Evolutionary conservation across 2,329 filamentous ascomycete species (phyloP).

Genomic region (Aspergillus brasiliensis): DNA sequence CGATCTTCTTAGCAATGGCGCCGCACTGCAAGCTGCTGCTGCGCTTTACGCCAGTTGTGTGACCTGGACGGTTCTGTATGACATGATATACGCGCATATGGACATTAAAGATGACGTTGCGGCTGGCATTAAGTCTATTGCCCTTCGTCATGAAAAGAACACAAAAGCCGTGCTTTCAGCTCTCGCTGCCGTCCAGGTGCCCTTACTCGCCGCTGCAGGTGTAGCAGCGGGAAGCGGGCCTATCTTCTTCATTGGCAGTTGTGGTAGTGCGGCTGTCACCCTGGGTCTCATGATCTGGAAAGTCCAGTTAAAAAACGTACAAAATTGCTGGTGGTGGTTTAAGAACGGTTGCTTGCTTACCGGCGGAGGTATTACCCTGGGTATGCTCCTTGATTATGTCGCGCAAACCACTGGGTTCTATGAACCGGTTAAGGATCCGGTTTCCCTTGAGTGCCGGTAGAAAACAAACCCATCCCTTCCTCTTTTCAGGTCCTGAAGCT

Average conservation of each 20-base stretch:
- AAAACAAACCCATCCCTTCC: not conserved
- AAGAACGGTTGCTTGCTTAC: constrained; percentile 64
- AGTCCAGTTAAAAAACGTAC: constrained; percentile 59
- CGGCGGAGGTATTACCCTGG: constrained; percentile 60
- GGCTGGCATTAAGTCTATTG: constrained; percentile 55
- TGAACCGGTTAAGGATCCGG: constrained; percentile 11
- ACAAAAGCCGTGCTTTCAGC: constrained; percentile 48
- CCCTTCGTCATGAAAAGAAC: constrained; percentile 51
- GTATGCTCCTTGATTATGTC: constrained; percentile 58
- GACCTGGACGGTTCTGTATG: constrained; percentile 53
- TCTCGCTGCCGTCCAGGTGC: constrained; percentile 44
- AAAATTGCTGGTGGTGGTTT: constrained; percentile 67
- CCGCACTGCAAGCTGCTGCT: constrained; percentile 40
- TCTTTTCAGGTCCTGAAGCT: not conserved
- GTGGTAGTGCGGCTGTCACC: constrained; percentile 58
- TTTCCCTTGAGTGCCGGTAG: not conserved
- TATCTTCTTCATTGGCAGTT: constrained; percentile 60
- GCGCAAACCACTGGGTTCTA: constrained; percentile 33
- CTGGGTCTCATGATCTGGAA: constrained; percentile 62
- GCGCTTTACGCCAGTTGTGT: constrained; percentile 51
- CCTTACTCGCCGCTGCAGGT: constrained; percentile 48
- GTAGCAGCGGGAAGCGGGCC: constrained; percentile 57
- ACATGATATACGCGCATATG: constrained; percentile 57
- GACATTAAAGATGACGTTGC: constrained; percentile 54
- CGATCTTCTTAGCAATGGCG: constrained; percentile 44